Base-by-base conservation (phyloP, 1,284 basidiomycete genomes). In the Ustilago curta region DNA sequence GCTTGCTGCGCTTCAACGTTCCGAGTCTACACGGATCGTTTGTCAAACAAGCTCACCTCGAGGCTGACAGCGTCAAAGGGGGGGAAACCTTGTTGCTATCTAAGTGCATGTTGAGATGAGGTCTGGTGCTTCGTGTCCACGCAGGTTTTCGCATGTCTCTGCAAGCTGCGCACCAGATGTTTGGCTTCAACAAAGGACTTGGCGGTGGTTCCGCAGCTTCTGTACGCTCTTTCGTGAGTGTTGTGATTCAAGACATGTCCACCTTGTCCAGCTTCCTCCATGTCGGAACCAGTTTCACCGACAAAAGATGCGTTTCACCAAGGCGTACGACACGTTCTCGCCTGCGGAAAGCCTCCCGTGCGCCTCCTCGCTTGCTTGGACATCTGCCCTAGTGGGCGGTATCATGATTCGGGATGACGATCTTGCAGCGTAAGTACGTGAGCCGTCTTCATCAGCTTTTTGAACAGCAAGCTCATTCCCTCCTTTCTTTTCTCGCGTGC, bases 341-440 rank as follows among this genome's bases (percentile, higher is more conserved):
- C 52, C 44, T 3, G 32, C 54, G 8, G 43, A 32, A 27, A 35
- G 32, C 48, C 39, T 35, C 2, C 48, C 57, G 12, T 69, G 72
- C 52, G 67, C 47, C 2, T 57, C 59, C 11, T 68, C 52, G 8
- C 44, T 65, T 7, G 75, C 63, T 6, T 70, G 64, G 57, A 57
- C 67, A 5, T 60, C 63, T 2, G 71, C 77, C 4, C 43, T 75
- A 3, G 49, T 68, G 18, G 78, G 78, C 25, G 70, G 70, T 16
- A 37, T 75, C 2, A 51, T 68, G 8, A 60, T 52, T 8, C 51
- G 64, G 3, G 49, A 50, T 14, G 53, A 55, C 19, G 72, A 75
- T 19, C 55, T 75, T 11, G 72, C 72, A 19, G 49, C 72, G 72
- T 75, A 43, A 53, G 72, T 65, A 16, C 42, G 8, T 16, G 12